phyloP scores from a whole-genome alignment of 176 grass and related monocot species.

The Musa itinerans region DNA sequence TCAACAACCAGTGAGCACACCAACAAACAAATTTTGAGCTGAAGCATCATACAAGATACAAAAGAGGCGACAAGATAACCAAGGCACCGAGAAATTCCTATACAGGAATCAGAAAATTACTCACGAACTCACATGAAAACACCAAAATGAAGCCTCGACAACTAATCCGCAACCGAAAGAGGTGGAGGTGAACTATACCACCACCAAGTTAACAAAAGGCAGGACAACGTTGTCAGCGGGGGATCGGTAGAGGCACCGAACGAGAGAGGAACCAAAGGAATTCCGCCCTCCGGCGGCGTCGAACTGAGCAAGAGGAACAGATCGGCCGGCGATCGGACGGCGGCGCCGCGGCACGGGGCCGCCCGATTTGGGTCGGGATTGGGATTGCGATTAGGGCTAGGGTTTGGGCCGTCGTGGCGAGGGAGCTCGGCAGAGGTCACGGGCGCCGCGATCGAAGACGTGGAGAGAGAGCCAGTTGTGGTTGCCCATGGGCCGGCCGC shows the following conservation, averaged over 20 bases:
- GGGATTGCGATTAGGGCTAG: neutral
- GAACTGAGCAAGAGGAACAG: neutral
- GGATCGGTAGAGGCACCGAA: neutral
- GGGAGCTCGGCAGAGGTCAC: neutral
- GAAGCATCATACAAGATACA: neutral
- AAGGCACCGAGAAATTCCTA: neutral
- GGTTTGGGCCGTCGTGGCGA: constrained; percentile 1
- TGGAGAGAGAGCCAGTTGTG: neutral
- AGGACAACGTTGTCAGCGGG: neutral
- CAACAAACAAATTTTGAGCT: neutral
- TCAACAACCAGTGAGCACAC: neutral
- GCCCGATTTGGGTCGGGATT: constrained; percentile 7
- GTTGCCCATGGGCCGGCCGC: neutral
- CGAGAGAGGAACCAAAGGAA: neutral
- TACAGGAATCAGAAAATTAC: neutral
- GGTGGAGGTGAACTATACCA: neutral
- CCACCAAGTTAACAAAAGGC: neutral
- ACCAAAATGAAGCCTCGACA: neutral
- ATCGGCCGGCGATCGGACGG: constrained; percentile 1
- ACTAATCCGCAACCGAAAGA: neutral
- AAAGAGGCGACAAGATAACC: neutral
- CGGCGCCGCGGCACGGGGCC: neutral
- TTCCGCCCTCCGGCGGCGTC: neutral
- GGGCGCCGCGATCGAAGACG: neutral
- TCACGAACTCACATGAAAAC: neutral